These are phyloP conservation scores for Bathelium albidoporum DNA, from an alignment of 495 filamentous ascomycete species.

Conservation along the genomic window DNA sequence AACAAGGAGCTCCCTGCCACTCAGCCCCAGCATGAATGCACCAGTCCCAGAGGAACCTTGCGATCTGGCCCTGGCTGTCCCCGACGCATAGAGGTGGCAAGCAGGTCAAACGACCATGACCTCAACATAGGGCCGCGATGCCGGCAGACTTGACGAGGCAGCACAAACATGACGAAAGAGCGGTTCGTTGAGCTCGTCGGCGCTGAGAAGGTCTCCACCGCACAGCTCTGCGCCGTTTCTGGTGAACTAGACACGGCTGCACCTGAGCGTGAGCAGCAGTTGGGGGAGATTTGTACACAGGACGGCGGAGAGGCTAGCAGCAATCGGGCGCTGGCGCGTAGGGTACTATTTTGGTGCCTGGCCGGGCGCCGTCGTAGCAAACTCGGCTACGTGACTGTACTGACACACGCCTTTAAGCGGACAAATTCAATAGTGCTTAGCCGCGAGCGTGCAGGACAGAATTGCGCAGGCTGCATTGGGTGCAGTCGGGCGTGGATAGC, in stretches of 20 bases:
- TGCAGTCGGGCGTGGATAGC: too few species aligned
- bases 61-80: not conserved
- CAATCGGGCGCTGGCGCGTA: not conserved
- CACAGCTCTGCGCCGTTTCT: too few species aligned
- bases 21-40: not conserved
- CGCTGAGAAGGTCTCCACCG: too few species aligned
- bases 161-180: constrained; percentile 2
- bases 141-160: too few species aligned
- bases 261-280: too few species aligned
- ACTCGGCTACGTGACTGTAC: not conserved
- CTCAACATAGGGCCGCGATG: not conserved
- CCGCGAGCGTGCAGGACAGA: not conserved
- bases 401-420: not conserved
- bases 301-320: not conserved
- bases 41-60: not conserved
- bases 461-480: not conserved
- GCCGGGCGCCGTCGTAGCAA: not conserved
- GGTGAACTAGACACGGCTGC: too few species aligned
- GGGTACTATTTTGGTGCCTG: not conserved
- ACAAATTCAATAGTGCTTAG: constrained; percentile 3
- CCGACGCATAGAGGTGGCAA: not conserved
- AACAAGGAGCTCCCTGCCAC: not conserved
- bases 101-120: constrained; percentile 3
- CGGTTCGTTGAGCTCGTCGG: not conserved
- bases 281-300: too few species aligned